These are phyloP conservation scores for Mycosarcoma maydis DNA, from an alignment of 1,284 basidiomycete species.

Conservation along the genomic window DNA sequence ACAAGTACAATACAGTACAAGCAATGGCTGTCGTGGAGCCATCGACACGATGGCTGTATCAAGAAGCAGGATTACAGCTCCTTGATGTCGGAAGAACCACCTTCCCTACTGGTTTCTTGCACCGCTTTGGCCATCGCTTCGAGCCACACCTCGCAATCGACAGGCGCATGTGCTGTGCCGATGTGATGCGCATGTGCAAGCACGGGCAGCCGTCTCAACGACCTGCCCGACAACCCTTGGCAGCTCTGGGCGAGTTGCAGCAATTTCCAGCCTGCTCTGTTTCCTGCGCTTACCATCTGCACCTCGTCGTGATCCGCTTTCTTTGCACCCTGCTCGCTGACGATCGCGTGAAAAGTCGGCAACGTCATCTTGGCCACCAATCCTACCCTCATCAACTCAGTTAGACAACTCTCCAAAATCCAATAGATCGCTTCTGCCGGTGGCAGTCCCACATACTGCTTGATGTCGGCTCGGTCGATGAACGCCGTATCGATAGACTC, in stretches of 20 bases:
- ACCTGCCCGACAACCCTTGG: conserved; percentile 87
- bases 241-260: conserved; percentile 77
- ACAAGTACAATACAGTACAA: neutral
- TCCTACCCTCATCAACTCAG: conserved; percentile 79
- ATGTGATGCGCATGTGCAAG: conserved; percentile 87
- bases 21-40: too few relatives aligned
- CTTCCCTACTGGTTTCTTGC: conserved; percentile 15
- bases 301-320: neutral
- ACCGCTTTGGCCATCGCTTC: conserved; percentile 47
- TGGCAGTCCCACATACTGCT: conserved; percentile 91
- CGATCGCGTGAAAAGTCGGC: conserved; percentile 5
- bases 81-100: neutral
- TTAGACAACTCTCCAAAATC: conserved; percentile 84
- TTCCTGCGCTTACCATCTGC: neutral
- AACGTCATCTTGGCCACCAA: conserved; percentile 72
- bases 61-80: neutral
- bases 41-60: neutral
- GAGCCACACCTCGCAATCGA: conserved; percentile 40
- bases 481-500: conserved; percentile 96
- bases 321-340: neutral
- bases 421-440: conserved; percentile 90
- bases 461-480: conserved; percentile 94
- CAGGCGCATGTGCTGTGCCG: conserved; percentile 51
- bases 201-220: conserved; percentile 87
- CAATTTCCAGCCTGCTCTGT: conserved; percentile 71